A percentile compares a stretch with the other conserved stretches of the same genome.
Conservation (phyloP, 1,284 basidiomycete genomes). For the Trichosporon ovoides region DNA sequence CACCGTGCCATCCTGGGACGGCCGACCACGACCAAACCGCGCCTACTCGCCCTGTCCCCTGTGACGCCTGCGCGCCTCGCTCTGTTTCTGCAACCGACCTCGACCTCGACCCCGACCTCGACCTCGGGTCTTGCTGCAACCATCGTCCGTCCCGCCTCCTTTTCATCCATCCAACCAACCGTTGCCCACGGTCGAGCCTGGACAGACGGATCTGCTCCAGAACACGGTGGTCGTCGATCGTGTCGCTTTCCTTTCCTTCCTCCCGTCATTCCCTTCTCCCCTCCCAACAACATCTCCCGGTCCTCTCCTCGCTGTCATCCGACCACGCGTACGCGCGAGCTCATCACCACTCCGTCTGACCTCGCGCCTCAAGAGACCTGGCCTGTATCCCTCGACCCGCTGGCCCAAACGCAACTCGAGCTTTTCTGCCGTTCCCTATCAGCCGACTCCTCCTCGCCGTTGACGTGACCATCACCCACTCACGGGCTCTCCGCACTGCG, state of each 20-base stretch:
- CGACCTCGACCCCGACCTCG: not conserved
- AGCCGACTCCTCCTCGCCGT: not conserved
- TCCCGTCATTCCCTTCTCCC: not conserved
- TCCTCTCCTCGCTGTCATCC: not conserved
- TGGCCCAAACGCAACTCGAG: not conserved
- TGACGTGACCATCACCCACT: not conserved
- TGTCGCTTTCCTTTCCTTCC: not conserved
- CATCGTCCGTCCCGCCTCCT: not conserved
- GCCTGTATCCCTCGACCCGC: not conserved
- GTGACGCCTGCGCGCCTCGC: no score
- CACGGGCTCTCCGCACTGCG: not conserved
- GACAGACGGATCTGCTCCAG: not conserved
- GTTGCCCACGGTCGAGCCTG: not conserved
- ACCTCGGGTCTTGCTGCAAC: not conserved
- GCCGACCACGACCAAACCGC: no score
- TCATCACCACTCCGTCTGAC: not conserved
- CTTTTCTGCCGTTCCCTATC: not conserved
- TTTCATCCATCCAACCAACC: not conserved
- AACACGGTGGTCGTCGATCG: not conserved
- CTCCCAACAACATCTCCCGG: not conserved
- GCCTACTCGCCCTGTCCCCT: no score
- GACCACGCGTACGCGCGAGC: not conserved
- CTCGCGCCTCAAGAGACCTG: not conserved
- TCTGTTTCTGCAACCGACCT: no score
- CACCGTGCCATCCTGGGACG: no score